Conservation (phyloP, 164 flowering plant genomes). For the Santalum album region DNA sequence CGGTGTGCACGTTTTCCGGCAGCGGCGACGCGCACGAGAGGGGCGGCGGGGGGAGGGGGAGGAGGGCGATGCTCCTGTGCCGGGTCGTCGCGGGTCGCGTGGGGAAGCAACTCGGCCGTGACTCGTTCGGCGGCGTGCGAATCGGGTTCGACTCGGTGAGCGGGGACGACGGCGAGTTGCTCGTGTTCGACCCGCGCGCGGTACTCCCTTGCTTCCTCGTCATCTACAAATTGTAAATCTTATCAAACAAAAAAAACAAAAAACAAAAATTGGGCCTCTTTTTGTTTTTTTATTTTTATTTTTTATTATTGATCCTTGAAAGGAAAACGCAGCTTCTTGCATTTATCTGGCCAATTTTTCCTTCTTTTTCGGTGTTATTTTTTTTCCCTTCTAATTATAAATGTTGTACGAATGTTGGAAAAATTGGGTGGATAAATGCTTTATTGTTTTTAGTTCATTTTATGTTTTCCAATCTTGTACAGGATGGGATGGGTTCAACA, state of each 20-base stretch:
- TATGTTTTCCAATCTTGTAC: too few relatives aligned
- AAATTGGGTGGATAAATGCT: constrained; percentile 24
- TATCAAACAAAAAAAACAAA: background rate
- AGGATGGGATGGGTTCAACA: too few relatives aligned
- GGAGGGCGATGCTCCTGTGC: constrained; percentile 88
- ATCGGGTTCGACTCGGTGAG: constrained; percentile 76
- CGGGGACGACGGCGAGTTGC: constrained; percentile 64
- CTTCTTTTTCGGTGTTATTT: constrained; percentile 13
- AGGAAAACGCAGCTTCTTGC: background rate
- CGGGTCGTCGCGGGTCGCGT: constrained; percentile 94
- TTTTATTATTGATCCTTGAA: too few relatives aligned
- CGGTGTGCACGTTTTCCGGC: constrained; percentile 62
- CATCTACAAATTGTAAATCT: constrained; percentile 59
- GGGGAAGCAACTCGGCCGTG: constrained; percentile 33
- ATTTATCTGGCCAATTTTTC: constrained; percentile 4
- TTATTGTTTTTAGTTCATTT: background rate
- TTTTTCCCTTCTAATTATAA: background rate
- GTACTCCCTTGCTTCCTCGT: constrained; percentile 92
- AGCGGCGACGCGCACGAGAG: constrained; percentile 79
- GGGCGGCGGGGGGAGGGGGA: constrained; percentile 70
- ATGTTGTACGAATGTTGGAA: constrained; percentile 4
- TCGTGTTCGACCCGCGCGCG: constrained; percentile 84
- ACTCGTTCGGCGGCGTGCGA: constrained; percentile 35
- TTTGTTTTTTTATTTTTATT: too few relatives aligned
- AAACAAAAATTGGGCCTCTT: background rate